A percentile compares a stretch with the other conserved stretches of the same genome.
These are phyloP conservation scores for Paracoccidioides lutzii DNA, from an alignment of 2,329 filamentous ascomycete species.

Conservation along the genomic window DNA sequence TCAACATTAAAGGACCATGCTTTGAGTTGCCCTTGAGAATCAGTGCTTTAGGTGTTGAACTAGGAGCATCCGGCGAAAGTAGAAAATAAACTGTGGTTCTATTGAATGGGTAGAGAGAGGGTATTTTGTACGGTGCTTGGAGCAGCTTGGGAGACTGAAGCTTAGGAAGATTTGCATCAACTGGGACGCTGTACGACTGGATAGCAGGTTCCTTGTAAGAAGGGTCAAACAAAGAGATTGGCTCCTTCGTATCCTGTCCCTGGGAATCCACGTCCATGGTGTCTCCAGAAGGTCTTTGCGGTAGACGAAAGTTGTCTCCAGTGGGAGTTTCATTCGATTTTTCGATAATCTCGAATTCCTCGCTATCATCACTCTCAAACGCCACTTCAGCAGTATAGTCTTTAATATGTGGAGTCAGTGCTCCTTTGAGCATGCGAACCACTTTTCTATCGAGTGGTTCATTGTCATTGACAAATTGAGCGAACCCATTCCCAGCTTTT, in stretches of 20 bases:
- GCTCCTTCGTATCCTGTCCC: slow-evolving; percentile 12
- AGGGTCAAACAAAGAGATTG: slow-evolving; percentile 50
- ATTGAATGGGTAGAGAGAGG: slow-evolving; percentile 53
- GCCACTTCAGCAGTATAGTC: slow-evolving; percentile 53
- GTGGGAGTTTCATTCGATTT: slow-evolving; percentile 26
- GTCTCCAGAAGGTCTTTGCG: not conserved
- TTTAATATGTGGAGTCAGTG: slow-evolving; percentile 51
- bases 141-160: slow-evolving; percentile 45
- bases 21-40: slow-evolving; percentile 44
- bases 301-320: not conserved
- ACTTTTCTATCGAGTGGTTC: slow-evolving; percentile 59
- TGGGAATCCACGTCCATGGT: slow-evolving; percentile 11
- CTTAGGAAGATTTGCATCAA: slow-evolving; percentile 36
- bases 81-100: slow-evolving; percentile 55
- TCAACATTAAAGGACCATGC: slow-evolving; percentile 48
- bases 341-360: slow-evolving; percentile 51
- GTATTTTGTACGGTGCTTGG: slow-evolving; percentile 52
- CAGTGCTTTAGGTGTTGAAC: slow-evolving; percentile 41
- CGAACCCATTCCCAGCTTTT: slow-evolving; percentile 45
- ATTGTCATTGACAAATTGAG: slow-evolving; percentile 47
- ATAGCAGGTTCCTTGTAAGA: slow-evolving; percentile 26
- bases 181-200: slow-evolving; percentile 12
- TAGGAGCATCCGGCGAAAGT: slow-evolving; percentile 39
- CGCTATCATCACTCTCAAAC: slow-evolving; percentile 32
- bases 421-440: slow-evolving; percentile 60